Conservation (phyloP, 495 filamentous ascomycete species). For the Apodospora peruviana region DNA sequence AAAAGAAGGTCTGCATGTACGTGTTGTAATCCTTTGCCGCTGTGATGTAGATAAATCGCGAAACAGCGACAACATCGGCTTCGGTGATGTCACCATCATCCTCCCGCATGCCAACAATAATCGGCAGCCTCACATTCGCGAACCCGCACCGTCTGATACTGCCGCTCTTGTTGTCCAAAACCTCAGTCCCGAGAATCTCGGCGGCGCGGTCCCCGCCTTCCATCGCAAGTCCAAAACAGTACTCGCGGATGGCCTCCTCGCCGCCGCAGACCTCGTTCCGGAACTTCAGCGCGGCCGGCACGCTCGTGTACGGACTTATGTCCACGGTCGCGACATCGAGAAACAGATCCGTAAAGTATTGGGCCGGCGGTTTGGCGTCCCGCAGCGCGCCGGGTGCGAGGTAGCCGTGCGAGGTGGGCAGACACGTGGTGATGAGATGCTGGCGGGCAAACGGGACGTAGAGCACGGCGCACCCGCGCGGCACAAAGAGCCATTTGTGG, state of each 20-base stretch:
- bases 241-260: constrained; percentile 59
- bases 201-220: constrained; percentile 55
- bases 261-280: constrained; percentile 66
- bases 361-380: constrained; percentile 1
- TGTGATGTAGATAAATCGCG: constrained; percentile 6
- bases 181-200: constrained; percentile 56
- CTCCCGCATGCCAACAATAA: constrained; percentile 23
- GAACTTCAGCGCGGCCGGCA: constrained; percentile 62
- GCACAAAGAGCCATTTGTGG: constrained; percentile 76
- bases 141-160: constrained; percentile 39
- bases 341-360: constrained; percentile 58
- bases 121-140: constrained; percentile 63
- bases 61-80: neutral
- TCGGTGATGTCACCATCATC: constrained; percentile 12
- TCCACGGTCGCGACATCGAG: constrained; percentile 69
- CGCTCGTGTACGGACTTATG: constrained; percentile 57
- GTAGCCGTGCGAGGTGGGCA: constrained; percentile 64
- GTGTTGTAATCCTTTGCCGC: constrained; percentile 46
- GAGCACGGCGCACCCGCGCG: constrained; percentile 66
- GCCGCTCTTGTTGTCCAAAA: constrained; percentile 49
- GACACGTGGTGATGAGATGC: constrained; percentile 56
- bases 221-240: constrained; percentile 49
- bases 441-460: constrained; percentile 72
- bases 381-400: constrained; percentile 10
- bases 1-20: constrained; percentile 53